Evolutionary conservation across 768 basidiomycete genomes (phyloP), one percentile per base, ranked within the genome.

Genomic region (Trametes sanguinea): DNA sequence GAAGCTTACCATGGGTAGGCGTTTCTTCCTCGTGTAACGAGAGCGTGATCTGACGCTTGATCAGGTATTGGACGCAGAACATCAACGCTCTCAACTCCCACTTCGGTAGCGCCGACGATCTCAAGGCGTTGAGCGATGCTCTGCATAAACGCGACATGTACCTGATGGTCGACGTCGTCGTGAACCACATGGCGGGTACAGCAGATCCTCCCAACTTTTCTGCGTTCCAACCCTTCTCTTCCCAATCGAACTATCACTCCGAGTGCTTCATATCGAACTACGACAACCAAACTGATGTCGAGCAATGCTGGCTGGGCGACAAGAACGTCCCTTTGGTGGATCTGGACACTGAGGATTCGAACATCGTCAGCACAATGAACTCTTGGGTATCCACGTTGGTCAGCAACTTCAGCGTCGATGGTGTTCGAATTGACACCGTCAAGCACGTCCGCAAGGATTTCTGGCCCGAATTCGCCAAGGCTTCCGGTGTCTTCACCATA

Each of bases 271-370:
- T 81, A 57, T 71, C 68, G 1, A 76, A 81, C 66, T 79, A 79
- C 53, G 70, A 63, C 57, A 80, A 81, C 63, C 78, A 81, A 72
- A 82, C 77, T 1, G 73, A 77, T 42, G 78, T 81, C 39, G 80
- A 87, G 69, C 76, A 81, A 54, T 85, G 86, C 73, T 87, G 85
- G 84, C 76, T 87, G 4, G 86, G 86, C 14, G 83, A 85, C 65
- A 67, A 71, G 35, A 73, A 67, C 32, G 75, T 86, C 65, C 81
- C 85, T n/a, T 76, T 85, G 44, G 78, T 80, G 3, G 85, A 87
- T 62, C 70, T 87, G 57, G 76, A 87, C 73, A 87, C 85, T 0
- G 83, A 86, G 65, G 71, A 80, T 57, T 51, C 73, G 16, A 68
- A 68, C 3, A 79, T 86, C n/a, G 73, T 82, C 42, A 64, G 65